phyloP scores from a whole-genome alignment of 345 rosid genomes.

The Aegle marmelos region DNA sequence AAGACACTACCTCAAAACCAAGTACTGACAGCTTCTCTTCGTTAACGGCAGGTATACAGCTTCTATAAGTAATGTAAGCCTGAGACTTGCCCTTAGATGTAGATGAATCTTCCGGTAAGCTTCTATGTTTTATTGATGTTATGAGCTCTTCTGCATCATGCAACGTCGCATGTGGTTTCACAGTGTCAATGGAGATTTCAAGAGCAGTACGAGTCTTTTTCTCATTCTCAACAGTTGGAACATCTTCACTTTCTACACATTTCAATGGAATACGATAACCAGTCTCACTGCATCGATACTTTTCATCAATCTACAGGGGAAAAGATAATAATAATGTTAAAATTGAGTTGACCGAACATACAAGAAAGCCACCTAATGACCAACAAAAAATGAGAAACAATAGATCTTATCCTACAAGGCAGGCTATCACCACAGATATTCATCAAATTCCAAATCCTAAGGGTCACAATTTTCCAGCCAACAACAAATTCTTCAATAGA shows the following conservation, averaged over 20 bases:
- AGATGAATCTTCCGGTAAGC: slow-evolving; percentile 45
- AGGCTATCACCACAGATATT: not conserved
- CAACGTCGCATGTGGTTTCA: slow-evolving; percentile 9
- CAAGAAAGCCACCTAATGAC: not conserved
- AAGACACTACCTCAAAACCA: slow-evolving; percentile 76
- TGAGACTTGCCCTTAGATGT: slow-evolving; percentile 31
- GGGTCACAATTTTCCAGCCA: not conserved
- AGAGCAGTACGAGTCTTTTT: slow-evolving; percentile 35
- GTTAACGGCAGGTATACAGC: slow-evolving; percentile 69
- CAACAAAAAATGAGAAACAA: not conserved
- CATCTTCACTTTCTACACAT: slow-evolving; percentile 50
- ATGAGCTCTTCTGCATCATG: slow-evolving; percentile 24
- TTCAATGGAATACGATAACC: slow-evolving; percentile 86
- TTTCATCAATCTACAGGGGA: slow-evolving; percentile 49
- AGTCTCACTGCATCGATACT: slow-evolving; percentile 91
- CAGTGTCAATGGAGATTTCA: slow-evolving; percentile 25
- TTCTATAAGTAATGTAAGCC: slow-evolving; percentile 72
- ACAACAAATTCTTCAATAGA: not conserved
- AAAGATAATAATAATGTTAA: not conserved
- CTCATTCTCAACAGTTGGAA: slow-evolving; percentile 19
- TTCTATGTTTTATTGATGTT: slow-evolving; percentile 31
- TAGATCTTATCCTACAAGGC: not conserved
- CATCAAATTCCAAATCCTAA: not conserved
- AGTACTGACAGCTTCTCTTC: slow-evolving; percentile 75
- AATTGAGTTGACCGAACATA: not conserved